Evolutionary conservation across 352 stramenopile genomes (phyloP), one percentile per base, ranked within the genome.

Genomic region (Globisporangium abappressorium): DNA sequence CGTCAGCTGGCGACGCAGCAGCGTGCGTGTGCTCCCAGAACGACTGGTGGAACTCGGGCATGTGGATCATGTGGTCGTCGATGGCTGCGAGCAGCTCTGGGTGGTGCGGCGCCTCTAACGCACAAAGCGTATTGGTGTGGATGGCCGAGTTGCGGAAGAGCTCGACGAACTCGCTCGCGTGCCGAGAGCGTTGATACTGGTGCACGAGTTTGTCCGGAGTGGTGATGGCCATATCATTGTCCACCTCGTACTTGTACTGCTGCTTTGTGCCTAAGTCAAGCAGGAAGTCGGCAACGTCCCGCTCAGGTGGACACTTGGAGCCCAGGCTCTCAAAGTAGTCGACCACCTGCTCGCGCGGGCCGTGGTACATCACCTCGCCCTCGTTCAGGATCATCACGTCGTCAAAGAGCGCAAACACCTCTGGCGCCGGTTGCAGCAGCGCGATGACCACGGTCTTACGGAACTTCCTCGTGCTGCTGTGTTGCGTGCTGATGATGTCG

Each of bases 391-490:
- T 71, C 14, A 87, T n/a, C 1, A 87, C 75, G 67, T 84, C 66
- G 68, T 85, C 80, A 49, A 89, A 89, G 3, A 89, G 65, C 8
- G 74, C 73, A 53, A 84, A 82, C 1, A 89, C 75, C 18, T 86
- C 78, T 0, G 76, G 80, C 0, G 92, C 77, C 2, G 76, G 76
- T 73, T 98, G 81, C 15, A 97, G 72, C 41, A 98, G 70, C 0
- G 89, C 84, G n/a, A n/a, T n/a, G n/a, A n/a, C n/a, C n/a, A n/a
- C n/a, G n/a, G n/a, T n/a, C n/a, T n/a, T n/a, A n/a, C 74, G 70
- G 7, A 91, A 54, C 12, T 38, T 76, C 62, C 83, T 73, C 36
- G 82, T 79, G 11, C 89, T 78, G n/a, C 66, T 76, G 1, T 71
- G 70, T 49, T 90, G 73, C 11, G 72, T 78, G 49, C 69, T 79